Evolutionary conservation across 768 basidiomycete genomes (phyloP).

Genomic region (Galerina sulciceps): DNA sequence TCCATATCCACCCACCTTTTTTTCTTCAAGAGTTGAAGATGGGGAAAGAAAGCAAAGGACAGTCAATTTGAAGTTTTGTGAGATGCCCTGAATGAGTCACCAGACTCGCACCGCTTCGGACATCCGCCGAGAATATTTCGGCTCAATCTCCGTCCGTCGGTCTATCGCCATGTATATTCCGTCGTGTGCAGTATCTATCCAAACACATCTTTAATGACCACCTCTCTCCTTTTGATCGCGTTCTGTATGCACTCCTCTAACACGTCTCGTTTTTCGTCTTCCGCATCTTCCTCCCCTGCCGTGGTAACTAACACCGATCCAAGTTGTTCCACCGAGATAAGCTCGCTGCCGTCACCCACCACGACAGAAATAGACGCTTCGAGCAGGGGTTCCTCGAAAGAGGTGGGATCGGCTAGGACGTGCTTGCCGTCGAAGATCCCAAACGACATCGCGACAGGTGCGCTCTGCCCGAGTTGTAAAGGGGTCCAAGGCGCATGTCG

Average conservation of each 20-base stretch:
- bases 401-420: slow-evolving; percentile 81
- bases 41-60: no score
- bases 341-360: slow-evolving; percentile 50
- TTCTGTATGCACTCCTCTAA: slow-evolving; percentile 42
- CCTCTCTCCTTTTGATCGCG: slow-evolving; percentile 30
- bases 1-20: no score
- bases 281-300: slow-evolving; percentile 21
- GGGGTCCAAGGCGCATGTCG: slow-evolving; percentile 45
- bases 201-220: slow-evolving; percentile 5
- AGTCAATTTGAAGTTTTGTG: no score
- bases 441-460: slow-evolving; percentile 64
- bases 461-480: slow-evolving; percentile 42
- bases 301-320: slow-evolving; percentile 37
- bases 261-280: slow-evolving; percentile 28
- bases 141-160: no score
- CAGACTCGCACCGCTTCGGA: no score
- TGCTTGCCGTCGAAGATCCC: slow-evolving; percentile 82
- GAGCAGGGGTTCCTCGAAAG: slow-evolving; percentile 90
- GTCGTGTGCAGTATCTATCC: no score
- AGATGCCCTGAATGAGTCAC: no score
- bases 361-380: slow-evolving; percentile 71
- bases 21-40: no score
- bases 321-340: slow-evolving; percentile 60
- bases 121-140: no score
- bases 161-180: no score